These are phyloP conservation scores for Myxozyma nipponensis DNA, from an alignment of 805 yeast species.

Conservation along the genomic window DNA sequence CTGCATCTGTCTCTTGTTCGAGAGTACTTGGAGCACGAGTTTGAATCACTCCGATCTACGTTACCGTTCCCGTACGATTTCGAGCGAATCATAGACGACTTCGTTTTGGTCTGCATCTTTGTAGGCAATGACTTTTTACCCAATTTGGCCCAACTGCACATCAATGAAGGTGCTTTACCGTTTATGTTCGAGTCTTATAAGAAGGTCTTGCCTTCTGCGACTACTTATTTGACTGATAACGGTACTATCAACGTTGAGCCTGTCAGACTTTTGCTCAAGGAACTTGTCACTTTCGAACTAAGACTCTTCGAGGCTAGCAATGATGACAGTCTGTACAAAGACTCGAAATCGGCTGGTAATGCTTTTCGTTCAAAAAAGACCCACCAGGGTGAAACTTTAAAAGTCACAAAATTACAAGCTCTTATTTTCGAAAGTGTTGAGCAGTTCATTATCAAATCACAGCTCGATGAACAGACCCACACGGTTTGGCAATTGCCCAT, in stretches of 20 bases:
- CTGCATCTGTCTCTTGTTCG: slow-evolving; percentile 83
- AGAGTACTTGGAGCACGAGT: slow-evolving; percentile 87
- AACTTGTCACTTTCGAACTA: slow-evolving; percentile 72
- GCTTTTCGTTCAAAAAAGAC: slow-evolving; percentile 1
- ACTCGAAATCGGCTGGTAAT: slow-evolving; percentile 5
- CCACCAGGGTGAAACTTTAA: slow-evolving; percentile 49
- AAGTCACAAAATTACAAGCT: slow-evolving; percentile 55
- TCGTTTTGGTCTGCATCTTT: slow-evolving; percentile 84
- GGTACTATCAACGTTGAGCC: slow-evolving; percentile 78
- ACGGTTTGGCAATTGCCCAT: slow-evolving; percentile 12
- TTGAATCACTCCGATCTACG: slow-evolving; percentile 61
- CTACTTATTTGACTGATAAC: slow-evolving; percentile 78
- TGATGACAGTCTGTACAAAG: slow-evolving; percentile 12
- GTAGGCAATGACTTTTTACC: slow-evolving; percentile 98
- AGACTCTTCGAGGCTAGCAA: slow-evolving; percentile 79
- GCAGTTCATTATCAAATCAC: slow-evolving; percentile 6
- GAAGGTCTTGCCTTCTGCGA: slow-evolving; percentile 63
- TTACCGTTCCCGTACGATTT: slow-evolving; percentile 69
- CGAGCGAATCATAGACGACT: slow-evolving; percentile 88
- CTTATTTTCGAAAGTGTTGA: slow-evolving; percentile 47
- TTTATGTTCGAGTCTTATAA: slow-evolving; percentile 83
- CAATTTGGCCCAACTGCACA: slow-evolving; percentile 85
- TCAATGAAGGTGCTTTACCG: slow-evolving; percentile 97
- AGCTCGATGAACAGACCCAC: neutral
- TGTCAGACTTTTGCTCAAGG: slow-evolving; percentile 69